Evolutionary conservation across 2,329 filamentous ascomycete species (phyloP).

Genomic region (Verticillium nonalfalfae): DNA sequence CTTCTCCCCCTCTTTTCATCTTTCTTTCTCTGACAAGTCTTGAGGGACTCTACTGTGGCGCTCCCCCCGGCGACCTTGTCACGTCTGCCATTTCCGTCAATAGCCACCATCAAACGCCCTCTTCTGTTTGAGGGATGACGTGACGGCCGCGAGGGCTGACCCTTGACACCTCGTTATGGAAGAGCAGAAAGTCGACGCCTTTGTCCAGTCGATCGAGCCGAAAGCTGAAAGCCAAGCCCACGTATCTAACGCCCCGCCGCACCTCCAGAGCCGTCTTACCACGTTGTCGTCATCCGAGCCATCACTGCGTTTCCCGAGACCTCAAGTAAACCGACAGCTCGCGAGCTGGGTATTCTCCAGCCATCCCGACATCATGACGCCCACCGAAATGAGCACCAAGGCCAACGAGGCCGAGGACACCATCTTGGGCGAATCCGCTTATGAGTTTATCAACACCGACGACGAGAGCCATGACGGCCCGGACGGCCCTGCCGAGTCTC

Average conservation of each 20-base stretch:
- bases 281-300: slow-evolving; percentile 36
- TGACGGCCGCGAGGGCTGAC: slow-evolving; percentile 23
- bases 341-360: slow-evolving; percentile 55
- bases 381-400: slow-evolving; percentile 20
- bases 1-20: background rate
- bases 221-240: slow-evolving; percentile 8
- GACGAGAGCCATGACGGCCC: slow-evolving; percentile 43
- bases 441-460: slow-evolving; percentile 50
- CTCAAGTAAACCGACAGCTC: slow-evolving; percentile 47
- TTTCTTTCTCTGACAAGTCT: background rate
- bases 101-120: background rate
- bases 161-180: slow-evolving; percentile 43
- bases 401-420: slow-evolving; percentile 42
- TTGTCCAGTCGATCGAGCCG: slow-evolving; percentile 3
- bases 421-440: slow-evolving; percentile 49
- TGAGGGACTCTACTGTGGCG: background rate
- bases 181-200: slow-evolving; percentile 26
- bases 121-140: slow-evolving; percentile 23
- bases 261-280: slow-evolving; percentile 1
- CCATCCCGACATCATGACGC: slow-evolving; percentile 50
- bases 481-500: slow-evolving; percentile 39
- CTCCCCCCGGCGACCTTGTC: background rate
- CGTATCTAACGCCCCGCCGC: slow-evolving; percentile 12
- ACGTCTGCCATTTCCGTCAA: background rate
- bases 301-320: slow-evolving; percentile 49